Evolutionary conservation across 345 rosid genomes (phyloP), one percentile per base, ranked within the genome.

Genomic region (Diplotaxis tenuifolia): DNA sequence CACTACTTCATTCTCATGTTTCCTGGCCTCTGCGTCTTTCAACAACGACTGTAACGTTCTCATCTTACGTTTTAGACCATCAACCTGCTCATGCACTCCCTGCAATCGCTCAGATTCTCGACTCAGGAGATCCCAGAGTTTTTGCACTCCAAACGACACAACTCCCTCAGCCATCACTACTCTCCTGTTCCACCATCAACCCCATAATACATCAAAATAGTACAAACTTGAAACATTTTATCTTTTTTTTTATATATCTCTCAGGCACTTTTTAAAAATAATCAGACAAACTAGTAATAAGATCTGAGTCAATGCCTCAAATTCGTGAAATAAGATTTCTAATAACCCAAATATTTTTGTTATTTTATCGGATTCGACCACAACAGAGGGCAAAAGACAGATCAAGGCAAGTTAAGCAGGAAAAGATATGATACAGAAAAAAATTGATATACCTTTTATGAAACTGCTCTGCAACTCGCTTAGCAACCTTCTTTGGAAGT

Each of bases 71-170:
- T 38, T 1, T 11, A 38, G 47, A 12, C 4, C 47, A 38, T 0
- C 47, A 38, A 38, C 47, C 11, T 38, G 47, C 47, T 38, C 47
- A 12, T 38, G 15, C 47, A 38, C 47, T 38, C 15, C 47, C 6
- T 38, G 47, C 15, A 38, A 38, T 38, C 47, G 47, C n/a, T 38
- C 15, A 11, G 47, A 12, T 40, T 40, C 56, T 25, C 63, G 77
- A 49, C 42, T 65, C 19, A 78, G 38, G 20, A 74, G 20, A n/a
- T 75, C 73, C 28, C 57, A 54, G 18, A 75, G 72, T 54, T 75
- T 81, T 21, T 81, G 32, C 8, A 75, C 29, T 38, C 49, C 78
- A 42, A 67, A 38, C 2, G 47, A 12, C 6, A 38, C 45, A 38
- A 10, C n/a, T 36, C n/a, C n/a, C n/a, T 36, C n/a, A 28, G 57